A percentile compares a stretch with the other conserved stretches of the same genome.
These are phyloP conservation scores for Penicillium sp. DNA, from an alignment of 2,329 filamentous ascomycete species.

Conservation along the genomic window DNA sequence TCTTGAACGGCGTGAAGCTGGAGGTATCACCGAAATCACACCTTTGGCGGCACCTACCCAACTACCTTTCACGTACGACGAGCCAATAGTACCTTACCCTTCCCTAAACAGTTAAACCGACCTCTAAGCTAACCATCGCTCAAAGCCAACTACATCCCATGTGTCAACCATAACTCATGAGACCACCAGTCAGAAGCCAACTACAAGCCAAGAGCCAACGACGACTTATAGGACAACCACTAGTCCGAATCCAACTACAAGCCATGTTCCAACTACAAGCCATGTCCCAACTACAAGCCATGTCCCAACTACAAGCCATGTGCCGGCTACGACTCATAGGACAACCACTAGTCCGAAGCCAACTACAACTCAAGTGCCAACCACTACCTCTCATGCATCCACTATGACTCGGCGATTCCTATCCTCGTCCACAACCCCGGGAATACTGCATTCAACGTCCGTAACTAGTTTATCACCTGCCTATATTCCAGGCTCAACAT, in stretches of 20 bases:
- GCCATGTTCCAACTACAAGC: neutral
- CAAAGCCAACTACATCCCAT: neutral
- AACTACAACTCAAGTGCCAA: neutral
- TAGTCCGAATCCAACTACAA: neutral
- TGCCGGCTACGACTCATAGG: neutral
- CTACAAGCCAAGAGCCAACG: too few species aligned
- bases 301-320: neutral
- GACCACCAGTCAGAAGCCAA: neutral
- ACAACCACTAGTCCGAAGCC: neutral
- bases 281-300: neutral
- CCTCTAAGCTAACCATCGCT: neutral
- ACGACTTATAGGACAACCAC: neutral
- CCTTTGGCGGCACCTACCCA: neutral
- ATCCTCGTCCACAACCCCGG: neutral
- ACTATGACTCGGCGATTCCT: neutral
- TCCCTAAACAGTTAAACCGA: neutral
- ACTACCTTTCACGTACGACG: neutral
- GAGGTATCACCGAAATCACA: neutral
- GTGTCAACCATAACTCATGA: neutral
- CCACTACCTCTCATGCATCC: neutral
- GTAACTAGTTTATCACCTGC: neutral
- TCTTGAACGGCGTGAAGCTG: constrained; percentile 1
- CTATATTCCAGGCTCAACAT: neutral
- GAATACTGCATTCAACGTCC: neutral
- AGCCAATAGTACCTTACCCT: neutral